Percentiles rank a stretch among this genome's conserved stretches.
These are phyloP conservation scores for Fraxinus pennsylvanica DNA, from an alignment of 257 asterid genomes.

Conservation along the genomic window DNA sequence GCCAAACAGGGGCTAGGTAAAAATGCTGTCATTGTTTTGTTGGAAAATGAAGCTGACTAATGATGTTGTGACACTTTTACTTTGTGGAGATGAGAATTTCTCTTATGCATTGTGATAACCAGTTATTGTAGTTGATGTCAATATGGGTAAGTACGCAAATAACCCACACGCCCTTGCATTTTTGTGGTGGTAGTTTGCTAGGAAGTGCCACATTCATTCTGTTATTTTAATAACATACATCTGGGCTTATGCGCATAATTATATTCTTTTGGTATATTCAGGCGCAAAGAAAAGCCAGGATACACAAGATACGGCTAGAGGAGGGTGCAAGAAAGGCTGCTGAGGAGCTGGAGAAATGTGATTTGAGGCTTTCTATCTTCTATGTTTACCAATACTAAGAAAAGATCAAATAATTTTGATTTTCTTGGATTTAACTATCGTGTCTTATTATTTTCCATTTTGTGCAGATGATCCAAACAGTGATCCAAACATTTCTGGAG, in stretches of 20 bases:
- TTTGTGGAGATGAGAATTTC: neutral
- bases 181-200: neutral
- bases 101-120: neutral
- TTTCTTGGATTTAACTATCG: slow-evolving; percentile 18
- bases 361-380: slow-evolving; percentile 9
- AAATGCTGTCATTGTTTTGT: neutral
- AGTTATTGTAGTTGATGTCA: neutral
- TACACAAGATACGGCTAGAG: slow-evolving; percentile 80
- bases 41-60: neutral
- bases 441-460: slow-evolving; percentile 20
- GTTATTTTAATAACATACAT: neutral
- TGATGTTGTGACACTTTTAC: neutral
- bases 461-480: slow-evolving; percentile 82
- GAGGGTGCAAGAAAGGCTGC: slow-evolving; percentile 93
- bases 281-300: slow-evolving; percentile 85
- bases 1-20: too few relatives aligned
- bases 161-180: neutral
- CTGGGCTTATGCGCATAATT: neutral
- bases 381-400: neutral
- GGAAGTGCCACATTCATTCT: neutral
- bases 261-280: slow-evolving; percentile 29
- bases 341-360: slow-evolving; percentile 89
- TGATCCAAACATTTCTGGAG: slow-evolving; percentile 83
- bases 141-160: neutral
- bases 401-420: neutral